A percentile compares a stretch with the other conserved stretches of the same genome.
These are phyloP conservation scores for Colletotrichum orbiculare DNA, from an alignment of 2,329 filamentous ascomycete genomes.

Conservation along the genomic window DNA sequence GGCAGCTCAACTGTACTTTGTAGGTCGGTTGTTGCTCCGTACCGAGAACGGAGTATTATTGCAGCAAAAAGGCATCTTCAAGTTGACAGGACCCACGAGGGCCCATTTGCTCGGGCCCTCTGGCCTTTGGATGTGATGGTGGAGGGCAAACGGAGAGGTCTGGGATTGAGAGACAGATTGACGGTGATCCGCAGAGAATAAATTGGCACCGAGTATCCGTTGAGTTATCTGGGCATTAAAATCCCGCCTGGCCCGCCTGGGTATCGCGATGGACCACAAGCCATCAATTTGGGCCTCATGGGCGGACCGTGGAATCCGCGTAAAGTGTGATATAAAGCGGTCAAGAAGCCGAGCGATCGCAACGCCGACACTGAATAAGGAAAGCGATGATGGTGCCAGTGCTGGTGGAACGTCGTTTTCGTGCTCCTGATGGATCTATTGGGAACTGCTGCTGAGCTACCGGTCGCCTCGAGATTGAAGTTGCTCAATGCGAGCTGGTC, in stretches of 20 bases:
- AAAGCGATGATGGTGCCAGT: background rate
- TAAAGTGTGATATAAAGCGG: too few species aligned
- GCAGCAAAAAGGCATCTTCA: slow-evolving; percentile 14
- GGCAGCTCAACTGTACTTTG: background rate
- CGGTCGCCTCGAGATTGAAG: slow-evolving; percentile 19
- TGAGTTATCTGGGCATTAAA: slow-evolving; percentile 6
- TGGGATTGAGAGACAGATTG: slow-evolving; percentile 10
- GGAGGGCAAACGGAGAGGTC: slow-evolving; percentile 15
- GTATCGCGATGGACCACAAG: slow-evolving; percentile 7
- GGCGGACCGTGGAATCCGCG: too few species aligned
- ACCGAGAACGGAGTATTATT: background rate
- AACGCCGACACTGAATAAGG: background rate
- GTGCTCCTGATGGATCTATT: background rate
- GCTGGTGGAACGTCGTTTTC: slow-evolving; percentile 13
- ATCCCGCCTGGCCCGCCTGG: slow-evolving; percentile 6
- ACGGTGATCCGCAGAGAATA: slow-evolving; percentile 12
- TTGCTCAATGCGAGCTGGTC: slow-evolving; percentile 5
- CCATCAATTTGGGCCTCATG: background rate
- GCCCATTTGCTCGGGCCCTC: background rate
- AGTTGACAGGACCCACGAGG: slow-evolving; percentile 18
- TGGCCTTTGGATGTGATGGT: background rate
- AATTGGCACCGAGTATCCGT: background rate
- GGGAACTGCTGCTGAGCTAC: slow-evolving; percentile 11
- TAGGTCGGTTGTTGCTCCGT: background rate
- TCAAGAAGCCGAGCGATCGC: background rate